Evolutionary conservation across 2,329 filamentous ascomycete genomes (phyloP), one percentile per base, ranked within the genome.

Genomic region (Fusarium xyrophilum): DNA sequence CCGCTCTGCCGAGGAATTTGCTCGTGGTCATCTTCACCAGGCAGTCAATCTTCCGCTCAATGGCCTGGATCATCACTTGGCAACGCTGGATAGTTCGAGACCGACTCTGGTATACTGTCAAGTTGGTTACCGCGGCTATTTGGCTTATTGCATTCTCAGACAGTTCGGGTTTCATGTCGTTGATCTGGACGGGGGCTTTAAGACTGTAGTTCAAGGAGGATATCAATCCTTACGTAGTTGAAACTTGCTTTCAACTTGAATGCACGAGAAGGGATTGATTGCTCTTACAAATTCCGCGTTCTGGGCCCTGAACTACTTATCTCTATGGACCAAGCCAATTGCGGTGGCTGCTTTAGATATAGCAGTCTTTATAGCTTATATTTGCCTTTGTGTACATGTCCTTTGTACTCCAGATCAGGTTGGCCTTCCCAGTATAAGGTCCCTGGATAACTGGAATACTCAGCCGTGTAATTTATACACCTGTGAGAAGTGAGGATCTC

Each of bases 401-500:
- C 4, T 38, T n/a, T 38, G 3, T 13, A 7, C 19, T n/a, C 19
- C 19, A 38, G 6, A 7, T n/a, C 6, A 38, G 33, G 33, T 19
- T 19, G 33, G 9, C 10, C 6, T 17, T 38, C 19, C 4, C 11
- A 13, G 19, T 38, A n/a, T 7, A 36, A 36, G 33, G 19, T 36
- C 10, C 11, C 19, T 38, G 11, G 11, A 6, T n/a, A n/a, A 5
- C 11, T 13, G 2, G 11, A n/a, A 38, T 36, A n/a, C 4, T 38
- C 11, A n/a, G 13, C 19, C 2, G 19, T 38, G 12, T n/a, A n/a
- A 19, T 13, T n/a, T 38, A 7, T n/a, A 13, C 11, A n/a, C 6
- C 0, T 13, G 11, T n/a, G 11, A 38, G 35, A 38, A n/a, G 2
- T n/a, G 4, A 13, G 19, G 19, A n/a, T 7, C 19, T 5, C 3